Evolutionary conservation across 306 rosid genomes (phyloP).

Genomic region (Trifolium pratense): DNA sequence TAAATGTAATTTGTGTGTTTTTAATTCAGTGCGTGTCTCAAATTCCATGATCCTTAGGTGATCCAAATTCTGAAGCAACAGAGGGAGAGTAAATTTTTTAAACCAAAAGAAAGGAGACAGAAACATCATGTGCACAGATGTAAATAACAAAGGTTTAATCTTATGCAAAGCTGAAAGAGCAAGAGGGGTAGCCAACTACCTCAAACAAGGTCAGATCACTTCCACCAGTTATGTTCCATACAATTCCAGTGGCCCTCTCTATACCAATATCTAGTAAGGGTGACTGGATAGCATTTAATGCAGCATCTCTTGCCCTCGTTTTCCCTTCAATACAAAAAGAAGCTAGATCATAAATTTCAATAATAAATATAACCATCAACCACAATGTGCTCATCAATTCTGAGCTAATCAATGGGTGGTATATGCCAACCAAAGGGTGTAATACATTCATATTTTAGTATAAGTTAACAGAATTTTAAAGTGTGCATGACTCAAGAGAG

Average conservation of each 20-base stretch:
- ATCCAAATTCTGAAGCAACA: constrained; percentile 31
- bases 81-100: background rate
- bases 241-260: constrained; percentile 99
- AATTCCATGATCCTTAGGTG: constrained; percentile 21
- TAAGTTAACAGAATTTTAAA: background rate
- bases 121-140: constrained; percentile 1
- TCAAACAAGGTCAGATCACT: constrained; percentile 91
- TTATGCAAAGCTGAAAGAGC: constrained; percentile 26
- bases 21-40: constrained; percentile 5
- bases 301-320: constrained; percentile 99
- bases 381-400: constrained; percentile 29
- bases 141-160: constrained; percentile 17
- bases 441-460: constrained; percentile 14
- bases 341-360: constrained; percentile 35
- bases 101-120: background rate
- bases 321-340: constrained; percentile 68
- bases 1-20: constrained; percentile 14
- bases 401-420: background rate
- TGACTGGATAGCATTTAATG: constrained; percentile 97
- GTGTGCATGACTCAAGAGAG: background rate
- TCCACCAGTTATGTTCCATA: constrained; percentile 99
- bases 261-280: constrained; percentile 96
- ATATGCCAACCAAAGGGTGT: constrained; percentile 15
- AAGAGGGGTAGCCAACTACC: constrained; percentile 54
- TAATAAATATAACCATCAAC: constrained; percentile 14